Base-by-base conservation (phyloP, 305 asterid genomes). In the Fraxinus latifolia region DNA sequence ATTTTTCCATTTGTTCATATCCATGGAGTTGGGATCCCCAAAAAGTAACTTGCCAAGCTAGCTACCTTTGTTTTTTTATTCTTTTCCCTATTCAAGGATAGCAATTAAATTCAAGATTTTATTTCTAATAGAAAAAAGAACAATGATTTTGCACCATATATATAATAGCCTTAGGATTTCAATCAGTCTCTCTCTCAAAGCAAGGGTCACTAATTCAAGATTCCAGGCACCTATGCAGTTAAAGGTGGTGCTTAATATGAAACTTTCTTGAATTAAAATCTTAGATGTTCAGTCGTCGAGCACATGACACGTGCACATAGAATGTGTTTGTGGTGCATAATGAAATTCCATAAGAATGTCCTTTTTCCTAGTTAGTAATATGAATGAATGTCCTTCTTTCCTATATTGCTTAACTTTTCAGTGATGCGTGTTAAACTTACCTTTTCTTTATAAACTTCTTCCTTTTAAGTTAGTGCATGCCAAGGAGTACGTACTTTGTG, bases 141-240 rank as follows among this genome's bases (percentile, higher is more conserved):
- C 77, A 77, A n/a, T 53, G 15, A 71, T 73, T 82, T 83, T 81
- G 83, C 83, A 39, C 82, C 86, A 78, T 78, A 11, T 65, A 65
- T 65, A 65, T 8, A 21, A 19, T 60, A 17, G 81, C 81, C 14
- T 32, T 27, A 25, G 25, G 34, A 79, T 36, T 85, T 68, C 76
- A 73, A 42, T 74, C 76, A 75, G 73, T 55, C 86, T 33, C 0
- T 78, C 53, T 44, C 83, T 75, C 86, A 86, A 84, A 86, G 87
- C 80, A 82, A 84, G 83, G 88, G 88, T 83, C 82, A 79, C 78
- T 62, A 76, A 82, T 67, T 72, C 81, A 81, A 85, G 88, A 82
- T 85, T 83, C 88, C 83, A 33, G 34, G 79, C 23, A 77, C 76
- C 76, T 3, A 44, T 5, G 65, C 32, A 77, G 70, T 8, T 25